A percentile compares a stretch with the other conserved stretches of the same genome.
Conservation (phyloP, 2,329 filamentous ascomycete genomes). For the Fusarium xylarioides region DNA sequence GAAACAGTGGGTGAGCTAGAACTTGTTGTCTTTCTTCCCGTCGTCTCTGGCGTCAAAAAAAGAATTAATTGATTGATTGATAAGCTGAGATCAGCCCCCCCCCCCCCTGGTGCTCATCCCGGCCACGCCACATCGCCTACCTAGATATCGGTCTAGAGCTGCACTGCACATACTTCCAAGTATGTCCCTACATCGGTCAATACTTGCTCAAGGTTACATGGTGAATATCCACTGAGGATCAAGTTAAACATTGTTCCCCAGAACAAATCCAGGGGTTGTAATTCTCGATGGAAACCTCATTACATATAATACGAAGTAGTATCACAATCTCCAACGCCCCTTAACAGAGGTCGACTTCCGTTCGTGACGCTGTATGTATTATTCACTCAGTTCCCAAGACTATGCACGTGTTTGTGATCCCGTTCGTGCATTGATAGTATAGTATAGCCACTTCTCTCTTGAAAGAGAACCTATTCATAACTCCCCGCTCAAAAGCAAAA, state of each 20-base stretch:
- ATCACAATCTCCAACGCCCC: conserved; percentile 4
- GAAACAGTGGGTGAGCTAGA: conserved; percentile 3
- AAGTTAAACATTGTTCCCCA: conserved; percentile 5
- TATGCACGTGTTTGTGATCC: not conserved
- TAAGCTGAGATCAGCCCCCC: conserved; percentile 1
- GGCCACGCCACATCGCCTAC: conserved; percentile 6
- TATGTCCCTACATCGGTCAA: not conserved
- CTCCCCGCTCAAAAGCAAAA: conserved; percentile 34
- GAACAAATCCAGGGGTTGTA: not conserved
- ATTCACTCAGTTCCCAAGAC: not conserved
- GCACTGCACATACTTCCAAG: not conserved
- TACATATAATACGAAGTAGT: not conserved
- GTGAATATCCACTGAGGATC: conserved; percentile 4
- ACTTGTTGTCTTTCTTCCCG: not conserved
- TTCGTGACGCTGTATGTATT: not conserved
- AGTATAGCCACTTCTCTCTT: conserved; percentile 4
- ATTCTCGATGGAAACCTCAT: not conserved
- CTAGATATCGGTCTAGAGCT: not conserved
- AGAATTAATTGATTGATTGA: not conserved
- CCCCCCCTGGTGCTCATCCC: conserved; percentile 10
- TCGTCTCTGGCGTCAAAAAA: not conserved
- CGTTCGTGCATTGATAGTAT: not conserved
- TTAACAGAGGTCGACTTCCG: conserved; percentile 2
- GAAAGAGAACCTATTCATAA: conserved; percentile 16
- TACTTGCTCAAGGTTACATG: not conserved